Evolutionary conservation across 352 stramenopile species (phyloP).

Genomic region (Globisporangium lucens): DNA sequence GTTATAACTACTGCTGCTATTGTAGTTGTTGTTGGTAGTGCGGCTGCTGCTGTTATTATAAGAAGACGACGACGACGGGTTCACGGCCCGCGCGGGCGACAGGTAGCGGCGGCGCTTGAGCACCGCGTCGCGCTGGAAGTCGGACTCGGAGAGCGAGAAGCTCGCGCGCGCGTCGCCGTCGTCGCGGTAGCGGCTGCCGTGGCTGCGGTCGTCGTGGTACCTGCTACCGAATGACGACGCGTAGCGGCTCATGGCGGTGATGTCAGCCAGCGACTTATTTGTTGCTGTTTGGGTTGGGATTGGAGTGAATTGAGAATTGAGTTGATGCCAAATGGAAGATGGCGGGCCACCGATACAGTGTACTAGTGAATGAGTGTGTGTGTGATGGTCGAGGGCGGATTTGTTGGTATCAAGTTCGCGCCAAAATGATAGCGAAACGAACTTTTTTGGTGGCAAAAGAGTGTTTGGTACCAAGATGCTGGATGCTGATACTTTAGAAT

Average conservation of each 20-base stretch:
- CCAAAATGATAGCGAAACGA: too few relatives aligned
- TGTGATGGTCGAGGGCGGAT: too few relatives aligned
- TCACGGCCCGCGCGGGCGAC: constrained; percentile 24
- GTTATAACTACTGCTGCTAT: not conserved
- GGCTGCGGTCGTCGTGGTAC: not conserved
- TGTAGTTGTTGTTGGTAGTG: not conserved
- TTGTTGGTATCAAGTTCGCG: too few relatives aligned
- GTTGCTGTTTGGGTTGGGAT: not conserved
- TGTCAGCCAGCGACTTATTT: not conserved
- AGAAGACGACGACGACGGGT: not conserved
- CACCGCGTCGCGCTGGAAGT: constrained; percentile 52
- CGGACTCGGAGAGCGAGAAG: constrained; percentile 60
- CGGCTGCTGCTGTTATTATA: not conserved
- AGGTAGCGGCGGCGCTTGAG: constrained; percentile 53
- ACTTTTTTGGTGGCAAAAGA: too few relatives aligned
- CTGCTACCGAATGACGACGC: not conserved
- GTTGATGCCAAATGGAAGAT: not conserved
- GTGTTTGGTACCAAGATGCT: too few relatives aligned
- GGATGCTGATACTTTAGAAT: too few relatives aligned
- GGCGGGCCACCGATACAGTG: too few relatives aligned
- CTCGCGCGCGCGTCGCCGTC: not conserved
- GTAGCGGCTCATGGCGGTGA: not conserved
- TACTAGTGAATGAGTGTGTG: too few relatives aligned
- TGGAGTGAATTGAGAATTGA: not conserved
- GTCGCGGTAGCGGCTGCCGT: not conserved